Evolutionary conservation across 2,329 filamentous ascomycete species (phyloP).

Genomic region (Ophiocordyceps camponoti-leonardi): DNA sequence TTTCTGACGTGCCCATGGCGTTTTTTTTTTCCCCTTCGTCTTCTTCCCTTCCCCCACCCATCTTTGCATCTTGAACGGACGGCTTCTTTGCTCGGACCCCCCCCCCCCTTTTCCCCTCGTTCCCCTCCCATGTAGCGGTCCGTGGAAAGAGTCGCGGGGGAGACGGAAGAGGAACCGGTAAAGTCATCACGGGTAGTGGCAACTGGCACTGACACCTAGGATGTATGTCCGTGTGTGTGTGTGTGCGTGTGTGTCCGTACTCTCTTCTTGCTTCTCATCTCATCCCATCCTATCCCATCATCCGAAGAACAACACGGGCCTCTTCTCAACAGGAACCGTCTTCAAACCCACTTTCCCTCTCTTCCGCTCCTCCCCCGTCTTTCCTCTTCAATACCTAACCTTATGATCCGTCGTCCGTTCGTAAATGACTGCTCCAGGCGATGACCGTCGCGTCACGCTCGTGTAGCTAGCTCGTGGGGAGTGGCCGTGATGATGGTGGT

Average conservation of each 20-base stretch:
- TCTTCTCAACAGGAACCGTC: background rate
- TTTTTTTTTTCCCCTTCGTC: background rate
- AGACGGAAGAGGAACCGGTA: background rate
- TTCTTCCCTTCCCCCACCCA: background rate
- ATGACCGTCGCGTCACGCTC: slow-evolving; percentile 18
- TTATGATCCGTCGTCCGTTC: slow-evolving; percentile 17
- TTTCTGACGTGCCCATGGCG: background rate
- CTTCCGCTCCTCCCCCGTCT: background rate
- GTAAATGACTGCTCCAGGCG: slow-evolving; percentile 24
- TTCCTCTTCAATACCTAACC: slow-evolving; percentile 8
- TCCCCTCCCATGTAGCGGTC: too few relatives aligned
- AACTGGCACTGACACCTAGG: too few relatives aligned
- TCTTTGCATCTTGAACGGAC: too few relatives aligned
- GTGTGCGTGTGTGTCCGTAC: too few relatives aligned
- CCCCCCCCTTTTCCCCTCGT: too few relatives aligned
- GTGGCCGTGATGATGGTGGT: slow-evolving; percentile 15
- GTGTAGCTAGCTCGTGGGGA: slow-evolving; percentile 26
- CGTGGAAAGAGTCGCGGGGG: too few relatives aligned
- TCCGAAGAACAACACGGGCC: background rate
- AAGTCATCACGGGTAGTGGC: too few relatives aligned
- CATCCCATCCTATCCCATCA: background rate
- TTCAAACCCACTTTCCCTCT: background rate
- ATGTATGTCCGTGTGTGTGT: too few relatives aligned
- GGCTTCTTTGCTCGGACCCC: too few relatives aligned
- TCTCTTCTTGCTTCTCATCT: background rate